Percentiles rank a stretch among this genome's conserved stretches.
Conservation (phyloP, 73 alveolate genomes). For the Paramecium primaurelia region DNA sequence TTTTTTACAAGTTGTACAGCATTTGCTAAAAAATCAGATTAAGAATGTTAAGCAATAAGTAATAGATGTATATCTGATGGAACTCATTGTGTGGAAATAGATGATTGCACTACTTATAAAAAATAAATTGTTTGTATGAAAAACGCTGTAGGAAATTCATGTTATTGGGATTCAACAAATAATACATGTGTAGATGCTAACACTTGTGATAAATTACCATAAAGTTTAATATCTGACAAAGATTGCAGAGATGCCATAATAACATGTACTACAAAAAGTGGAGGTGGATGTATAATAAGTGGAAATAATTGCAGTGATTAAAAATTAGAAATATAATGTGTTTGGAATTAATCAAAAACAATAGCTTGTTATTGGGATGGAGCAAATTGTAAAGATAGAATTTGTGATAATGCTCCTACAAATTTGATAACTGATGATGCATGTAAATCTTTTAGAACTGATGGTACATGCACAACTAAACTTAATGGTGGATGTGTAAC, state of each 20-base stretch:
- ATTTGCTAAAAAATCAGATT: not conserved
- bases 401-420: not conserved
- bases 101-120: not conserved
- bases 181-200: not conserved
- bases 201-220: not conserved
- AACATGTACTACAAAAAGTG: not conserved
- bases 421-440: not conserved
- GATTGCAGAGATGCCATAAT: not conserved
- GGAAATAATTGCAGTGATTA: not conserved
- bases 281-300: constrained; percentile 8
- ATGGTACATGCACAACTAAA: constrained; percentile 22
- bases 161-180: not conserved
- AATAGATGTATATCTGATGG: constrained; percentile 17
- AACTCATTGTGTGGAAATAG: not conserved
- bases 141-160: not conserved
- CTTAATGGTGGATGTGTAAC: not conserved
- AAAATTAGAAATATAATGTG: not conserved
- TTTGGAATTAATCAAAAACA: not conserved
- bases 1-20: constrained; percentile 22
- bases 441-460: not conserved
- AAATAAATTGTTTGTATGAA: not conserved
- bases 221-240: not conserved
- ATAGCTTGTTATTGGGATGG: not conserved
- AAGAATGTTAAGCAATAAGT: not conserved
- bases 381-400: not conserved